A percentile compares a stretch with the other conserved stretches of the same genome.
Conservation (phyloP, 1,284 basidiomycete species). For the Sanguinoderma infundibulare region DNA sequence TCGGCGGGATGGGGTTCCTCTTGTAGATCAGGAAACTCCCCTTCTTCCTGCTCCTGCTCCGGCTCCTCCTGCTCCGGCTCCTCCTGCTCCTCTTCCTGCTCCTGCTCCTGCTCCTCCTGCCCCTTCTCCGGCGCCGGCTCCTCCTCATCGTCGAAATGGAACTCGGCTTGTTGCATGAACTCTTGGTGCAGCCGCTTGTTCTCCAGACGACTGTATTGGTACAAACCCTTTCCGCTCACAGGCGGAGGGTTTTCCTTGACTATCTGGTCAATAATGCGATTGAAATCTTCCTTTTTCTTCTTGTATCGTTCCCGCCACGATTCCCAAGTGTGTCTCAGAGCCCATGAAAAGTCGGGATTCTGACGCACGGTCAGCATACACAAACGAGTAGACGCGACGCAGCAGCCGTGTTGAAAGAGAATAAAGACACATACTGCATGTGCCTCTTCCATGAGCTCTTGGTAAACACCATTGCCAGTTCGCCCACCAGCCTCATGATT, state of each 20-base stretch:
- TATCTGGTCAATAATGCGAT: constrained; percentile 56
- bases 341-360: constrained; percentile 48
- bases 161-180: neutral
- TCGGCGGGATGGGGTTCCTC: neutral
- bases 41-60: constrained; percentile 3
- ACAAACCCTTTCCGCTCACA: constrained; percentile 27
- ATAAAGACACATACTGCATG: constrained; percentile 8
- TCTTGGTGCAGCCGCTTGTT: constrained; percentile 1
- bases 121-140: too few relatives aligned
- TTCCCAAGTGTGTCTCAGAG: constrained; percentile 71
- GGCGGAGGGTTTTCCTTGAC: constrained; percentile 47
- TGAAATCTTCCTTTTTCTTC: constrained; percentile 61
- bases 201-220: constrained; percentile 13
- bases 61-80: constrained; percentile 2
- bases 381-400: neutral
- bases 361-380: neutral
- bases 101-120: neutral
- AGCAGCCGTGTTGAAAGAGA: neutral
- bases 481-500: constrained; percentile 72
- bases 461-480: constrained; percentile 72
- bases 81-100: constrained; percentile 2
- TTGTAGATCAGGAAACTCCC: neutral
- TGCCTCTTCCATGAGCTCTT: constrained; percentile 40
- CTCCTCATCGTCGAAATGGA: neutral
- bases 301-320: constrained; percentile 81